These are phyloP conservation scores for Colletotrichum lini DNA, from an alignment of 2,329 filamentous ascomycete genomes.

Conservation along the genomic window DNA sequence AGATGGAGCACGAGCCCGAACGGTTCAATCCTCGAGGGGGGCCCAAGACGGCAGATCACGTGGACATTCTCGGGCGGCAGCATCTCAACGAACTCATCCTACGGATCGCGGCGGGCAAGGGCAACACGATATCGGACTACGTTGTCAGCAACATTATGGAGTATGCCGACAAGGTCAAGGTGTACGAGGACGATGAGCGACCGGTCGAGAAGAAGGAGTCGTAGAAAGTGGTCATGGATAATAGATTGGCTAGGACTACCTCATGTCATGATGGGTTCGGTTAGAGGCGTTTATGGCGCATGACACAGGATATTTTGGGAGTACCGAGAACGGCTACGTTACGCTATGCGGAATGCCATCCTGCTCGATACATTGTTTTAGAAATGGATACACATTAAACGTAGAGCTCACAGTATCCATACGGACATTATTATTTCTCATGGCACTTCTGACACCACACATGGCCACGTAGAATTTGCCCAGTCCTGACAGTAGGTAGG, in stretches of 20 bases:
- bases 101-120: conserved; percentile 86
- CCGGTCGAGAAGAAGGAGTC: conserved; percentile 6
- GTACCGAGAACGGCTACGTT: conserved; percentile 3
- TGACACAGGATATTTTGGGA: conserved; percentile 5
- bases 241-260: background rate
- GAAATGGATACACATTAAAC: background rate
- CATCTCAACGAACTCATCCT: conserved; percentile 93
- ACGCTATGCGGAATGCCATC: conserved; percentile 27
- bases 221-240: background rate
- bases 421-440: background rate
- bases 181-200: conserved; percentile 74
- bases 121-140: conserved; percentile 82
- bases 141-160: conserved; percentile 85
- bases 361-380: background rate
- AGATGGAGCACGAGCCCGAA: conserved; percentile 98
- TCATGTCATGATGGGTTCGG: background rate
- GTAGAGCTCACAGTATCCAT: conserved; percentile 20
- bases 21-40: conserved; percentile 86
- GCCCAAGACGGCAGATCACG: conserved; percentile 86
- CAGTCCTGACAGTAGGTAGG: background rate
- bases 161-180: conserved; percentile 87
- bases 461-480: background rate
- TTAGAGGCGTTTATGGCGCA: conserved; percentile 34
- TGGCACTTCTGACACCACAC: background rate
- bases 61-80: conserved; percentile 92